Conservation (phyloP, 106 monocot species). For the Triglochin maritima region DNA sequence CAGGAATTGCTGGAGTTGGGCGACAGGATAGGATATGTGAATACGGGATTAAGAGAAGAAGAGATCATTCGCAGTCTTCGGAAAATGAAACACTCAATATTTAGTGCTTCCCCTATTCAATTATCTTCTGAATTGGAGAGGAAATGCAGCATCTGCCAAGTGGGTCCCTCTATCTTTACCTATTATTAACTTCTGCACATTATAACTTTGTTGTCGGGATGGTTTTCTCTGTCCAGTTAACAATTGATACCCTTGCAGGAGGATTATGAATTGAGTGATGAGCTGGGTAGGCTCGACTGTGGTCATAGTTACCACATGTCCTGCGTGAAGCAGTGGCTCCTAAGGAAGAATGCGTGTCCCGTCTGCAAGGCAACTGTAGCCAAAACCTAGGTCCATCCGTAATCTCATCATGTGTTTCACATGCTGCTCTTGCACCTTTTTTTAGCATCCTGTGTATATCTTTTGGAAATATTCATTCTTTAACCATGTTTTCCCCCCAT, state of each 20-base stretch:
- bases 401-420: background rate
- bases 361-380: slow-evolving; percentile 72
- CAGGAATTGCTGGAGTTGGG: slow-evolving; percentile 93
- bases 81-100: slow-evolving; percentile 44
- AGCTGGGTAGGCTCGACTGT: slow-evolving; percentile 67
- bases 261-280: slow-evolving; percentile 75
- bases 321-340: slow-evolving; percentile 94
- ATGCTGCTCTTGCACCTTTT: background rate
- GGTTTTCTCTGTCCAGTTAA: too few species aligned
- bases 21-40: slow-evolving; percentile 85
- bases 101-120: slow-evolving; percentile 19
- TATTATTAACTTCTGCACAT: background rate
- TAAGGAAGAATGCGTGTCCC: slow-evolving; percentile 86
- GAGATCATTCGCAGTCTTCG: slow-evolving; percentile 48
- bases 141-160: slow-evolving; percentile 94
- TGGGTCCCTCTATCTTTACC: slow-evolving; percentile 11
- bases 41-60: slow-evolving; percentile 87
- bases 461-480: slow-evolving; percentile 6
- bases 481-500: background rate
- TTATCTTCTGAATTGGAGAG: slow-evolving; percentile 39
- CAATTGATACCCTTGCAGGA: slow-evolving; percentile 32
- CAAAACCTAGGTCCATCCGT: slow-evolving; percentile 15
- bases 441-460: background rate
- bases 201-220: too few species aligned
- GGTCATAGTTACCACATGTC: slow-evolving; percentile 68